phyloP scores from a whole-genome alignment of 495 filamentous ascomycete species.

The Penicillium goetzii region DNA sequence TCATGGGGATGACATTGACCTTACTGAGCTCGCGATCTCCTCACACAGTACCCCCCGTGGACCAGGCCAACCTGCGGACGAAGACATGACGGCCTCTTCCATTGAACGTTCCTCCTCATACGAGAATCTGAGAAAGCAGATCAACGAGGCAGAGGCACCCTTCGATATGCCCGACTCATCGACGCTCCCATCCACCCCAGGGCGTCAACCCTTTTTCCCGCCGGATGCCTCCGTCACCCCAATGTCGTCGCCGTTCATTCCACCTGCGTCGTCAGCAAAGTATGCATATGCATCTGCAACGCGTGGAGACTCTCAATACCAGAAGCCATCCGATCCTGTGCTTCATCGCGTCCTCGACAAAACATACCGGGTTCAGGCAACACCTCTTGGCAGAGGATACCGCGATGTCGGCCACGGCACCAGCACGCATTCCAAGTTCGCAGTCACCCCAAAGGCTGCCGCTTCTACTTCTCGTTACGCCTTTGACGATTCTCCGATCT shows the following conservation, averaged over 20 bases:
- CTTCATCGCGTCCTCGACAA: constrained; percentile 90
- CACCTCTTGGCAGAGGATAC: constrained; percentile 66
- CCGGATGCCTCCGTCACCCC: constrained; percentile 38
- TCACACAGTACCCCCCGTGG: constrained; percentile 56
- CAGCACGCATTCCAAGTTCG: constrained; percentile 41
- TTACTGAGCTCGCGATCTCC: constrained; percentile 59
- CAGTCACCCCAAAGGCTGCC: constrained; percentile 39
- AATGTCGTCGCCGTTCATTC: constrained; percentile 56
- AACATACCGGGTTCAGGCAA: constrained; percentile 90
- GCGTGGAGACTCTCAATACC: constrained; percentile 34
- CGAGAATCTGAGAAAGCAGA: constrained; percentile 35
- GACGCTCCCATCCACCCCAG: constrained; percentile 50
- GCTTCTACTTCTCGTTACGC: constrained; percentile 33
- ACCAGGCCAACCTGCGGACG: constrained; percentile 47
- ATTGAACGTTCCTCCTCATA: constrained; percentile 54
- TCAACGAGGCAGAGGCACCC: constrained; percentile 34
- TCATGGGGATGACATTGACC: constrained; percentile 54
- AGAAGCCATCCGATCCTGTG: constrained; percentile 65
- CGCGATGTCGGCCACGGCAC: constrained; percentile 26
- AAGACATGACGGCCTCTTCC: constrained; percentile 62
- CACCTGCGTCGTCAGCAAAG: constrained; percentile 46
- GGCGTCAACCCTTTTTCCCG: constrained; percentile 34
- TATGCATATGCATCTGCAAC: constrained; percentile 36
- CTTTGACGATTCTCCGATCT: constrained; percentile 64
- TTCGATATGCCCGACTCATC: constrained; percentile 47